phyloP scores from a whole-genome alignment of 2,329 filamentous ascomycete genomes.

The Exophiala sideris region DNA sequence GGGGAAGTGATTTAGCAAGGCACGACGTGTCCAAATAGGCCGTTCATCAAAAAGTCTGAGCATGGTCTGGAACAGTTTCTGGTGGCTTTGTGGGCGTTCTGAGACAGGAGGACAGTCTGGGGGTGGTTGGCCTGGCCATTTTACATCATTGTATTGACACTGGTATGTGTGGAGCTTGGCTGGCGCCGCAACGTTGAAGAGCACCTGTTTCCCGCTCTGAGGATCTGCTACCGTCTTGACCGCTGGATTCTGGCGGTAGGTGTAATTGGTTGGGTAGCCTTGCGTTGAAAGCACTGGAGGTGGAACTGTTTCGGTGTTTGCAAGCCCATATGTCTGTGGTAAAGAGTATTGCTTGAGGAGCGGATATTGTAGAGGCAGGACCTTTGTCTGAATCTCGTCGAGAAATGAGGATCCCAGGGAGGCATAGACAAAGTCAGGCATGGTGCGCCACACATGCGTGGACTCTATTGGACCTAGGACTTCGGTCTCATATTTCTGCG shows the following conservation, averaged over 20 bases:
- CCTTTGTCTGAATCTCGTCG: conserved; percentile 64
- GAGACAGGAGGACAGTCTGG: conserved; percentile 12
- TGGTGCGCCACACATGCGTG: conserved; percentile 80
- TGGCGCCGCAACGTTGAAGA: conserved; percentile 55
- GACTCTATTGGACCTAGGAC: conserved; percentile 70
- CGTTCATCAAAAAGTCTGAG: conserved; percentile 66
- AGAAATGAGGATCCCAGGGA: conserved; percentile 67
- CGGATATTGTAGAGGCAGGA: conserved; percentile 69
- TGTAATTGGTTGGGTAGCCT: conserved; percentile 36
- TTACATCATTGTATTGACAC: conserved; percentile 59
- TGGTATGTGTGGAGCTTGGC: conserved; percentile 59
- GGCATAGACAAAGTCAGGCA: conserved; percentile 80
- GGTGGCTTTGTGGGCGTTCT: conserved; percentile 3
- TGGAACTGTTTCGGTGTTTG: conserved; percentile 69
- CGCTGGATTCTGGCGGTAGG: conserved; percentile 79
- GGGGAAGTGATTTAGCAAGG: conserved; percentile 68
- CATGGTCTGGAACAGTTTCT: conserved; percentile 46
- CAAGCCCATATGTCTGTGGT: conserved; percentile 58
- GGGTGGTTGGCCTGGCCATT: conserved; percentile 52
- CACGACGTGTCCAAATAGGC: conserved; percentile 82
- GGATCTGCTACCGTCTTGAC: conserved; percentile 61
- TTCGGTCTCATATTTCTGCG: conserved; percentile 63
- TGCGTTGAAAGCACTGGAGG: conserved; percentile 42
- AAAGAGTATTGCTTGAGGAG: conserved; percentile 64
- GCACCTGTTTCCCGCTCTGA: conserved; percentile 55